Conservation (phyloP, 495 filamentous ascomycete species). For the Aspergillus leporis region DNA sequence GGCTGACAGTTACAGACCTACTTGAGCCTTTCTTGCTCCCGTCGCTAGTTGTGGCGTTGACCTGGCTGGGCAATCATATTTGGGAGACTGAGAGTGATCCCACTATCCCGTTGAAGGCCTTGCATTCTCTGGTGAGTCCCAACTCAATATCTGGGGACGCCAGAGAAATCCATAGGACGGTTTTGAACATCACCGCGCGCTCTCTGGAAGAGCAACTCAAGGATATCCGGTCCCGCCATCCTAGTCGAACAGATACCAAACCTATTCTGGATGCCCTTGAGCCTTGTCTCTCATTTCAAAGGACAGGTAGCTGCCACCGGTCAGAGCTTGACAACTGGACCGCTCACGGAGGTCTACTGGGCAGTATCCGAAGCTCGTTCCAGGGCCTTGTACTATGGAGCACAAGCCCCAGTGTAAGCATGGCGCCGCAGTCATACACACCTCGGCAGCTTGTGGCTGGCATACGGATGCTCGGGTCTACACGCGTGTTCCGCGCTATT, state of each 20-base stretch:
- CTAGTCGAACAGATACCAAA: conserved; percentile 67
- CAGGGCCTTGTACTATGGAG: conserved; percentile 74
- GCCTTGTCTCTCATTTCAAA: conserved; percentile 65
- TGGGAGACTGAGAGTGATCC: conserved; percentile 67
- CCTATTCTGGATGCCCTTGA: conserved; percentile 70
- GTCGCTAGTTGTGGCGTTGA: conserved; percentile 77
- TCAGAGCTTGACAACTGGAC: conserved; percentile 80
- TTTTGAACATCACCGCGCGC: conserved; percentile 79
- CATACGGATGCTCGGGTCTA: conserved; percentile 69
- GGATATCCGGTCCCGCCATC: conserved; percentile 68
- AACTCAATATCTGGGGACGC: conserved; percentile 79
- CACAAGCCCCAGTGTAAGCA: conserved; percentile 59
- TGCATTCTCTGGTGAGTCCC: conserved; percentile 75
- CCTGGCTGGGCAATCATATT: conserved; percentile 79
- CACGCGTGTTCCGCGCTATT: conserved; percentile 58
- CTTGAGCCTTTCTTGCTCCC: conserved; percentile 89
- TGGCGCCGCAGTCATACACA: conserved; percentile 73
- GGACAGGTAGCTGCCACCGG: conserved; percentile 63
- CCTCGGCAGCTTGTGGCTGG: conserved; percentile 71
- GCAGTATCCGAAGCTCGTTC: conserved; percentile 64
- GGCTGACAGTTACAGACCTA: conserved; percentile 55
- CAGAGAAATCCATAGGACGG: conserved; percentile 74
- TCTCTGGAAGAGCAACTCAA: conserved; percentile 74
- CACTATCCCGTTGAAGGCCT: conserved; percentile 63
- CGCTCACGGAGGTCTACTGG: conserved; percentile 59